Percentiles rank a stretch among this genome's conserved stretches.
Conservation (phyloP, 768 basidiomycete species). For the Mrakia blollopis region DNA sequence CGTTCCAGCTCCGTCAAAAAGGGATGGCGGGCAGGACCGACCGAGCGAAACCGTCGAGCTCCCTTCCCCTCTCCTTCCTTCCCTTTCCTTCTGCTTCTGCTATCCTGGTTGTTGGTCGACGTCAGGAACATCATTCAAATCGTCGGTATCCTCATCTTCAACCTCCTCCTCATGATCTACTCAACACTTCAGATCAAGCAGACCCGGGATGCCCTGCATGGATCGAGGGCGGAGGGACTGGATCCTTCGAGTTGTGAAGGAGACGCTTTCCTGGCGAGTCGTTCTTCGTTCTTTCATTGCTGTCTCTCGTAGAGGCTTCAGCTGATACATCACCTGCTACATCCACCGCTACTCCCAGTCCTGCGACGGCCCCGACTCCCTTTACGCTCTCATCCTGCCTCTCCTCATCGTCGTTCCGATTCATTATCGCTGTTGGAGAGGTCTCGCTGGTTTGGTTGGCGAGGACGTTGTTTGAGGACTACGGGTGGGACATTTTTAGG, state of each 20-base stretch:
- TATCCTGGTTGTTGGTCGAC: too few relatives aligned
- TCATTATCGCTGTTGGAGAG: neutral
- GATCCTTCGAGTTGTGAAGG: neutral
- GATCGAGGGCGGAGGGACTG: neutral
- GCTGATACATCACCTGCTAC: too few relatives aligned
- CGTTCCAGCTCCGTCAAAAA: too few relatives aligned
- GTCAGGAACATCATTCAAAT: conserved; percentile 24
- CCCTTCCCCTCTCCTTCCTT: neutral
- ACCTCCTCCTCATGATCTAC: conserved; percentile 18
- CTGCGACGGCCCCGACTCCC: conserved; percentile 4
- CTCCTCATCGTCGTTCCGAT: conserved; percentile 17
- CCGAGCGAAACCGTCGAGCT: neutral
- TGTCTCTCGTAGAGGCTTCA: too few relatives aligned
- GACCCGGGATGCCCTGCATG: conserved; percentile 11
- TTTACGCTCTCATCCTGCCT: neutral
- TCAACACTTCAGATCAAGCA: conserved; percentile 16
- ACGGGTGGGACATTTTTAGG: conserved; percentile 2
- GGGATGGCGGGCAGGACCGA: too few relatives aligned
- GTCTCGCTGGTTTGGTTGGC: neutral
- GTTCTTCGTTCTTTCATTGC: too few relatives aligned
- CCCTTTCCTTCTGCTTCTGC: too few relatives aligned
- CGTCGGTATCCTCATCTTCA: conserved; percentile 9
- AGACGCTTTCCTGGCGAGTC: too few relatives aligned
- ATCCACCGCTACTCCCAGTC: neutral
- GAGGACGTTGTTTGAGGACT: neutral